phyloP scores from a whole-genome alignment of 1,284 basidiomycete species.

The Limonomyces culmigenus region DNA sequence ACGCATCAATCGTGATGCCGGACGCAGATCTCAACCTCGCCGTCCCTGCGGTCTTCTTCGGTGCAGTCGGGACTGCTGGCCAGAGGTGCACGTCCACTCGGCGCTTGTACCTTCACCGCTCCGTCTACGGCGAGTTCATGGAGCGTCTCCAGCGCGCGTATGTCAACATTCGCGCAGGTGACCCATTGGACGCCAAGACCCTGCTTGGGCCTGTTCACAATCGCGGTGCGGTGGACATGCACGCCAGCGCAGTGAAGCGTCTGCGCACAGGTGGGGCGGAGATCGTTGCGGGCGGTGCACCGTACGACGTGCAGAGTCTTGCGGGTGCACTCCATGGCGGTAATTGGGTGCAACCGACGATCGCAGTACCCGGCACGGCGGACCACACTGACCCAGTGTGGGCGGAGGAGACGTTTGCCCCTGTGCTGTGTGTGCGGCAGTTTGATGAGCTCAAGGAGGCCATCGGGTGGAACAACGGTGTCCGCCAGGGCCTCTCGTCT shows the following conservation, averaged over 20 bases:
- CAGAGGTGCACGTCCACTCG: constrained; percentile 92
- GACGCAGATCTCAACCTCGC: constrained; percentile 87
- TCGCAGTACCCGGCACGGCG: constrained; percentile 49
- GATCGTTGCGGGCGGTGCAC: constrained; percentile 54
- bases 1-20: constrained; percentile 81
- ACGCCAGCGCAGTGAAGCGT: constrained; percentile 43
- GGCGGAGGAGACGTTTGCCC: constrained; percentile 76
- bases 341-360: constrained; percentile 81
- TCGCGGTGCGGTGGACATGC: constrained; percentile 44
- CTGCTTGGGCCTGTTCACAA: constrained; percentile 84
- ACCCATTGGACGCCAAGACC: constrained; percentile 60
- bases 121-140: constrained; percentile 65
- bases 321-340: constrained; percentile 26
- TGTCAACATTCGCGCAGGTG: constrained; percentile 51
- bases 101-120: constrained; percentile 73
- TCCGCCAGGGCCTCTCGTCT: constrained; percentile 81
- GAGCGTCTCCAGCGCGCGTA: constrained; percentile 61
- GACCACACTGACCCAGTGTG: constrained; percentile 45
- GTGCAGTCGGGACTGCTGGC: constrained; percentile 87
- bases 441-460: constrained; percentile 87
- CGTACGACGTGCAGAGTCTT: constrained; percentile 31
- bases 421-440: constrained; percentile 73
- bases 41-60: constrained; percentile 81
- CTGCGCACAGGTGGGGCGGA: constrained; percentile 57
- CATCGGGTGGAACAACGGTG: constrained; percentile 83